Percentiles rank a stretch among this genome's conserved stretches.
phyloP scores from a whole-genome alignment of 2,329 filamentous ascomycete species.

The Corinectria fuckeliana region DNA sequence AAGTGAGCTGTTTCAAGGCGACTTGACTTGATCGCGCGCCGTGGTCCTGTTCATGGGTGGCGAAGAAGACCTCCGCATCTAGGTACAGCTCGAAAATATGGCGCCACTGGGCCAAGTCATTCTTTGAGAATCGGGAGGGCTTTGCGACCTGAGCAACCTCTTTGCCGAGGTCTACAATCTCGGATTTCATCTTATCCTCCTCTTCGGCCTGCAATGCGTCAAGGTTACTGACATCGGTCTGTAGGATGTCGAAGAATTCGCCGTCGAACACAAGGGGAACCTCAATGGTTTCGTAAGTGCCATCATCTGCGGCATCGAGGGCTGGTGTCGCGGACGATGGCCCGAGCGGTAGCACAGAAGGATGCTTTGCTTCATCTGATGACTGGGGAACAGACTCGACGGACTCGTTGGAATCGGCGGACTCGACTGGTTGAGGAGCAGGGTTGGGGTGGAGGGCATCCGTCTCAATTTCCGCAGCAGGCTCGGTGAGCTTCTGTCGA shows the following conservation, averaged over 20 bases:
- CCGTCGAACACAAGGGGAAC: conserved; percentile 78
- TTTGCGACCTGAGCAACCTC: conserved; percentile 70
- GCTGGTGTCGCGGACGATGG: neutral
- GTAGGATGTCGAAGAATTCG: conserved; percentile 80
- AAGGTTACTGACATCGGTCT: conserved; percentile 72
- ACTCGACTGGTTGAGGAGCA: neutral
- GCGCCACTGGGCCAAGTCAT: conserved; percentile 78
- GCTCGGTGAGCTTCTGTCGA: neutral
- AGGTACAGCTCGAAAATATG: conserved; percentile 83
- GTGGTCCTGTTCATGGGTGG: conserved; percentile 73
- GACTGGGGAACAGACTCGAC: neutral
- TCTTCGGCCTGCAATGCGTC: conserved; percentile 73
- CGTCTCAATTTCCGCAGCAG: conserved; percentile 2
- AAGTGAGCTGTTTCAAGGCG: conserved; percentile 71
- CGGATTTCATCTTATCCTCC: conserved; percentile 64
- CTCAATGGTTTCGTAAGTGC: conserved; percentile 59
- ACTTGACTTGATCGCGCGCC: conserved; percentile 69
- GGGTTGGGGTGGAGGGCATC: conserved; percentile 14
- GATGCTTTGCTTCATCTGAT: neutral
- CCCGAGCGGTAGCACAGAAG: neutral
- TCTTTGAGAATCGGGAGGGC: conserved; percentile 66
- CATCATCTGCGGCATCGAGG: neutral
- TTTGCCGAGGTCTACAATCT: conserved; percentile 69
- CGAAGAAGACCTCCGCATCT: conserved; percentile 83
- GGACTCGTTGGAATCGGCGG: neutral